Percentiles rank a stretch among this genome's conserved stretches.
phyloP scores from a whole-genome alignment of 768 basidiomycete genomes.

The Macrocybe gigantea region DNA sequence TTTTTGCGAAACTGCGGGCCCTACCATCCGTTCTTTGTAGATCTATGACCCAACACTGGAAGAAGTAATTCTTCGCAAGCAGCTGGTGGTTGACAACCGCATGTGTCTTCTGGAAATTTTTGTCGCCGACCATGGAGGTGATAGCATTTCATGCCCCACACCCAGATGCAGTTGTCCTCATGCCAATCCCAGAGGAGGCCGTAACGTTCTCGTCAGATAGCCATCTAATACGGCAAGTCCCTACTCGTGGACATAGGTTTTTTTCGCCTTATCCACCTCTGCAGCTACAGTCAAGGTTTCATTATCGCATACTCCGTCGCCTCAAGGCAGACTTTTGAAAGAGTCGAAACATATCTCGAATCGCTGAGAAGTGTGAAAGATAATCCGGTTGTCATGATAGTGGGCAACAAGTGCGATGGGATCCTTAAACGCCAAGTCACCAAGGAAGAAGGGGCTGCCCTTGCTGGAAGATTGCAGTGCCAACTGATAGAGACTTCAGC shows the following conservation, averaged over 20 bases:
- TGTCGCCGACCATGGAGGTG: too few species aligned
- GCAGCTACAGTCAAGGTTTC: conserved; percentile 2
- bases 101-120: too few species aligned
- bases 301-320: conserved; percentile 2
- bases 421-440: neutral
- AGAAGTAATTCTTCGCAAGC: too few species aligned
- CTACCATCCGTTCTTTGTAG: too few species aligned
- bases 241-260: too few species aligned
- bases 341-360: neutral
- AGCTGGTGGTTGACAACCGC: too few species aligned
- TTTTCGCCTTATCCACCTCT: neutral
- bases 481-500: conserved; percentile 5
- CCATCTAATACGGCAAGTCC: too few species aligned
- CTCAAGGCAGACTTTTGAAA: conserved; percentile 3
- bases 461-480: conserved; percentile 2
- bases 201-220: neutral
- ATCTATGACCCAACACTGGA: too few species aligned
- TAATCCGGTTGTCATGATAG: conserved; percentile 1
- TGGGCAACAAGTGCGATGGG: conserved; percentile 4
- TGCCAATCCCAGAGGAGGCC: neutral
- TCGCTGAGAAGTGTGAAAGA: neutral
- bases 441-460: conserved; percentile 1
- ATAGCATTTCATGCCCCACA: neutral
- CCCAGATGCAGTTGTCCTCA: neutral
- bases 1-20: too few species aligned